Evolutionary conservation across 1,139 yeast species (phyloP), one percentile per base, ranked within the genome.

Genomic region (Lodderomyces elongisporus): DNA sequence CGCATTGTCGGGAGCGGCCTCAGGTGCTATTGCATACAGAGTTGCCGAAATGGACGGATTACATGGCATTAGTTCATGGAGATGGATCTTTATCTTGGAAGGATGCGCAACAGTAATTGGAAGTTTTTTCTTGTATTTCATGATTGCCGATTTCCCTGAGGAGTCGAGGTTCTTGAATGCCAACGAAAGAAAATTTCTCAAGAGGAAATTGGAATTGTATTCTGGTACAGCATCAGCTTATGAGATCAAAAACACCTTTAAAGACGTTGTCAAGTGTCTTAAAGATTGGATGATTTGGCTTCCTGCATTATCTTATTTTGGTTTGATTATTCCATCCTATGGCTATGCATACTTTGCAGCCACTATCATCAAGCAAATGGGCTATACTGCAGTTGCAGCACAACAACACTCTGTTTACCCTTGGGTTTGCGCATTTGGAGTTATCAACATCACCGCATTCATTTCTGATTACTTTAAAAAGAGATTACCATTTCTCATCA

Each of bases 311-410:
- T 66, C 68, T 38, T 79, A 80, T 60, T 78, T 80, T 53, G 77
- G 79, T 20, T 63, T 74, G 39, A 69, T 80, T 48, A 71, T 79
- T 41, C 84, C 85, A 14, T 73, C 85, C 16, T 80, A 80, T 45
- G 80, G 85, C 25, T 79, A 79, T 47, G 87, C 87, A 13, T 79
- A 74, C 55, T 80, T 80, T 52, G 77, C 85, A 22, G 78, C 79
- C 39, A 67, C 80, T 34, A 79, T 77, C 55, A 79, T 77, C 44
- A 59, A 56, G 49, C 70, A 69, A 44, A 63, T 71, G 52, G 76
- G 81, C 6, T 76, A 77, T 53, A 62, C 80, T 4, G 77, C 82
- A 1, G 75, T 76, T 43, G 60, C 68, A 37, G 80, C 85, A 16
- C 83, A 81, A 55, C 70, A 75, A 34, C 78, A 74, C 47, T 79